Conservation (phyloP, 768 basidiomycete species). For the Lactarius trivialis region DNA sequence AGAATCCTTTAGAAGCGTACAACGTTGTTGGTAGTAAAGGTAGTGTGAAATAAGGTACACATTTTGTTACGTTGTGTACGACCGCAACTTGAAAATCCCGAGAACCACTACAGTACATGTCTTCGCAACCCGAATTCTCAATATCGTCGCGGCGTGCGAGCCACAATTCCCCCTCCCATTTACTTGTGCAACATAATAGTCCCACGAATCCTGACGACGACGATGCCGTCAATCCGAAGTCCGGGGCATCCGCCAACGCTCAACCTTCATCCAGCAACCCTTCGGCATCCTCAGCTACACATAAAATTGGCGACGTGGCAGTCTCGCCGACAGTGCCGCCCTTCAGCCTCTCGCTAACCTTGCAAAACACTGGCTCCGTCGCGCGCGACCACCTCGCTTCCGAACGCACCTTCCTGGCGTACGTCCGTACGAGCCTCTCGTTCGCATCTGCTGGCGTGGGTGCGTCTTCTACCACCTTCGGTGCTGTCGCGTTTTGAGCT, state of each 20-base stretch:
- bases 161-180: neutral
- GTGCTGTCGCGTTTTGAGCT: neutral
- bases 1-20: neutral
- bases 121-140: neutral
- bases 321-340: constrained; percentile 9
- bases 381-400: constrained; percentile 48
- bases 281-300: neutral
- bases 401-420: constrained; percentile 47
- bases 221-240: neutral
- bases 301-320: neutral
- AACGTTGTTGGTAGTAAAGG: too few relatives aligned
- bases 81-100: neutral
- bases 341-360: constrained; percentile 25
- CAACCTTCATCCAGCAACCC: neutral
- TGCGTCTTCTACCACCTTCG: constrained; percentile 24
- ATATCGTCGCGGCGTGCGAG: neutral
- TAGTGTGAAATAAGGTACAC: too few relatives aligned
- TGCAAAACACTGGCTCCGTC: constrained; percentile 44
- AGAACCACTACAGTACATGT: neutral
- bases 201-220: neutral
- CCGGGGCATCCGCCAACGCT: neutral
- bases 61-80: too few relatives aligned
- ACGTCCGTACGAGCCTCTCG: constrained; percentile 44
- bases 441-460: constrained; percentile 47
- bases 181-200: neutral